Evolutionary conservation across 2,329 filamentous ascomycete species (phyloP).

Genomic region (Colletotrichum trifolii): DNA sequence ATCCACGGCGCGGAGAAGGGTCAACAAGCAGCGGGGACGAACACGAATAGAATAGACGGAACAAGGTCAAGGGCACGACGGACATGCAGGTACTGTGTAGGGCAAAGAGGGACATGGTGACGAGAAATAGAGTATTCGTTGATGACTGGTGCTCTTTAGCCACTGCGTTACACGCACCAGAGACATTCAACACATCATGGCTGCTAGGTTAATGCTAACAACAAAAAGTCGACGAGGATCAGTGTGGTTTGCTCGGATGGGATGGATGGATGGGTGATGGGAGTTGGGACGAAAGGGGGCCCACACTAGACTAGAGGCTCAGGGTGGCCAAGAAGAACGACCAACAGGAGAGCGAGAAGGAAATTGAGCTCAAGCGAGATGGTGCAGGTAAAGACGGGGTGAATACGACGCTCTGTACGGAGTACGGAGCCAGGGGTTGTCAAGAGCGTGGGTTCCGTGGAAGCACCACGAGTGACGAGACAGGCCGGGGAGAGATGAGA

Average conservation of each 20-base stretch:
- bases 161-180: too few relatives aligned
- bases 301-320: conserved; percentile 4
- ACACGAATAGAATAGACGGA: too few relatives aligned
- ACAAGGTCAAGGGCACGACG: too few relatives aligned
- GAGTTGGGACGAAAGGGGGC: conserved; percentile 13
- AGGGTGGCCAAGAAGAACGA: conserved; percentile 14
- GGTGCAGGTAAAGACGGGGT: conserved; percentile 17
- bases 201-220: too few relatives aligned
- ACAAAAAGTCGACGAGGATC: too few relatives aligned
- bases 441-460: conserved; percentile 5
- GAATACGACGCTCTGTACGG: conserved; percentile 24
- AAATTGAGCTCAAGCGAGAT: conserved; percentile 34
- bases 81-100: too few relatives aligned
- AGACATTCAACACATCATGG: too few relatives aligned
- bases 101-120: too few relatives aligned
- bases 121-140: too few relatives aligned
- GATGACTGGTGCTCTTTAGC: too few relatives aligned
- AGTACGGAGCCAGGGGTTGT: conserved; percentile 20
- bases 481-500: not conserved
- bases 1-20: too few relatives aligned
- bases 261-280: not conserved
- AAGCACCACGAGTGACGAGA: conserved; percentile 7
- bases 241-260: not conserved
- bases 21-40: too few relatives aligned
- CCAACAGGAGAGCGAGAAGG: conserved; percentile 21